phyloP scores from a whole-genome alignment of 352 stramenopile genomes.

The Poterioochromonas sp. region DNA sequence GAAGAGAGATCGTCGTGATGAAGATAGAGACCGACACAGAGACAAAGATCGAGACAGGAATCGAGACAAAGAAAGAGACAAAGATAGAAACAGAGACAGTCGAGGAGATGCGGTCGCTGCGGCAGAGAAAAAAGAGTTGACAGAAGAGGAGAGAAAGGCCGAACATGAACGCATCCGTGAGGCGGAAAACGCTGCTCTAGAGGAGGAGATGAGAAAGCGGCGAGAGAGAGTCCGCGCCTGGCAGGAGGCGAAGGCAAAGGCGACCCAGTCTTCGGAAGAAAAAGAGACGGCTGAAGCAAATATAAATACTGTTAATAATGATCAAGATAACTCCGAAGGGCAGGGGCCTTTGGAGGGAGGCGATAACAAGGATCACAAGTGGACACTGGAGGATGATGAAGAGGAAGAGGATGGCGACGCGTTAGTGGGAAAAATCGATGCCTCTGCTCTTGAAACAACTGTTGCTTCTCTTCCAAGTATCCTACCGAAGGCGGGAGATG shows the following conservation, averaged over 20 bases:
- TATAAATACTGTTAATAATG: not conserved
- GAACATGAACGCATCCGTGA: not conserved
- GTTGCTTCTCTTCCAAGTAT: no score
- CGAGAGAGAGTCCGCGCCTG: slow-evolving; percentile 28
- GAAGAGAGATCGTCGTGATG: not conserved
- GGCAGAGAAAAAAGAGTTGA: not conserved
- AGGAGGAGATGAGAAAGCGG: slow-evolving; percentile 36
- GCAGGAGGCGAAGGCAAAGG: slow-evolving; percentile 30
- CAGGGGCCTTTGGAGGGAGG: not conserved
- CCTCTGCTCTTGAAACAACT: no score
- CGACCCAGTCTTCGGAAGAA: not conserved
- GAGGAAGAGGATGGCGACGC: slow-evolving; percentile 10
- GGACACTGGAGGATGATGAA: not conserved
- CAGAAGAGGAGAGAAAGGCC: not conserved
- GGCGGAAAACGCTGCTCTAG: not conserved
- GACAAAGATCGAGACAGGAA: not conserved
- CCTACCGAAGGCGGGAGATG: no score
- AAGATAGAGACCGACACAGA: not conserved
- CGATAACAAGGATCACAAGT: not conserved
- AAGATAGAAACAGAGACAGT: not conserved
- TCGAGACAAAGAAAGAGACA: not conserved
- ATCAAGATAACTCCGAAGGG: not conserved
- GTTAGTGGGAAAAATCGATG: no score
- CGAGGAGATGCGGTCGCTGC: not conserved
- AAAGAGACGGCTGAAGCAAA: not conserved